Base-by-base conservation (phyloP, 2,329 filamentous ascomycete genomes). In the Clarireedia sp. region DNA sequence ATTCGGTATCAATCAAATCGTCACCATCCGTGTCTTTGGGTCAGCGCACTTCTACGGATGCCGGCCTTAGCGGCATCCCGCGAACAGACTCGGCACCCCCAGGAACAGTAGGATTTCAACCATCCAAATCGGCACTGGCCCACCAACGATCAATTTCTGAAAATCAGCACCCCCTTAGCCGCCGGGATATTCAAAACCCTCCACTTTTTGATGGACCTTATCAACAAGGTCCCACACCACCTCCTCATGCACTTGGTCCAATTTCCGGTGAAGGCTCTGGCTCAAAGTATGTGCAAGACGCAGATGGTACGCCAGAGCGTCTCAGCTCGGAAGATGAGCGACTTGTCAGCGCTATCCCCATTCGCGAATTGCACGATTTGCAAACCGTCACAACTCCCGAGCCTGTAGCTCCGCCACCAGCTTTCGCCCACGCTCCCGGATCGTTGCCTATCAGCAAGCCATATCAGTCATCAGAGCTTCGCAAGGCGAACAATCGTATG, bases 401-500 rank as follows among this genome's bases (percentile, higher is more conserved):
- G 62, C 89, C 89, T 7, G 90, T 96, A 19, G 81, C 81, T 5
- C 75, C 78, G 5, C 91, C 92, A 1, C 92, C 92, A 3, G 83
- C 82, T 10, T 92, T 96, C 68, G 80, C 83, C 48, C 89, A 96
- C 69, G 78, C 79, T 38, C 82, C 90, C 12, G 82, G 86, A 58
- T 80, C 86, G 51, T 79, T 82, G 48, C 90, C 90, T 5, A 75
- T 77, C 1, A 83, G 80, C 57, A 82, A 82, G 59, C 88, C 88
- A 0, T 83, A 87, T 63, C 82, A 89, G 56, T 85, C 89, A 29
- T 81, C 87, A 14, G 89, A 94, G 67, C 76, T 92, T 64, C 85
- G 88, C 59, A 84, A 84, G 60, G 89, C 88, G 51, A 94, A 90
- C 63, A 90, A 86, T 63, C 85, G 90, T 21, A 84, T 97, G 69